These are phyloP conservation scores for Stagonosporopsis vannaccii DNA, from an alignment of 2,329 filamentous ascomycete species.

Conservation along the genomic window DNA sequence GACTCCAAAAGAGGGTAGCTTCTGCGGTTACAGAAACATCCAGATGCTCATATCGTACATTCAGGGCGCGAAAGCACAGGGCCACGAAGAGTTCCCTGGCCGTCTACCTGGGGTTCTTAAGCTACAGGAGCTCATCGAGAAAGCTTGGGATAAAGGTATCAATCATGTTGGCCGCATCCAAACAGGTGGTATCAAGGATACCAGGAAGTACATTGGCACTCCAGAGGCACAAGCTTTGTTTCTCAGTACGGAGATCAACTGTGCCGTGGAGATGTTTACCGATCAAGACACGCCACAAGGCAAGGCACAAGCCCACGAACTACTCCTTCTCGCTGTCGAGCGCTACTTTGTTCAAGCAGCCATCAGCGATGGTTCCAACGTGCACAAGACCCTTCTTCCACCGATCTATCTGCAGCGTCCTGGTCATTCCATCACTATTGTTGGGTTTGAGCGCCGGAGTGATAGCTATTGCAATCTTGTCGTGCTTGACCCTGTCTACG, in stretches of 20 bases:
- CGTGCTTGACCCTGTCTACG: conserved; percentile 88
- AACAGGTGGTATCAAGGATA: conserved; percentile 86
- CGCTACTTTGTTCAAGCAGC: conserved; percentile 71
- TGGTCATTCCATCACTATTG: conserved; percentile 89
- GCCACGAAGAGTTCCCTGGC: conserved; percentile 66
- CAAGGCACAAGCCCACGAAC: conserved; percentile 57
- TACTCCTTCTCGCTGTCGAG: conserved; percentile 73
- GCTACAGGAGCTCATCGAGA: conserved; percentile 86
- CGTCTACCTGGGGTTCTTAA: conserved; percentile 77
- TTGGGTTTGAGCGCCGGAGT: conserved; percentile 77
- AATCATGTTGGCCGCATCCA: conserved; percentile 77
- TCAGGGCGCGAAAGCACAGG: conserved; percentile 63
- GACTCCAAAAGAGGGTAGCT: conserved; percentile 80
- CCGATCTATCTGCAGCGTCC: conserved; percentile 92
- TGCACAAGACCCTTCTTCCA: conserved; percentile 75
- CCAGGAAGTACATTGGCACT: conserved; percentile 94
- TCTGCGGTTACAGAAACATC: conserved; percentile 95
- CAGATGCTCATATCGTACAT: conserved; percentile 89
- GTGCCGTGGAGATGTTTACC: conserved; percentile 61
- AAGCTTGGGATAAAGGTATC: conserved; percentile 85
- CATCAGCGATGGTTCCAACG: conserved; percentile 61
- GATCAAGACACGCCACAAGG: conserved; percentile 51
- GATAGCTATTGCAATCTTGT: conserved; percentile 74
- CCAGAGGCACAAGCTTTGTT: conserved; percentile 87
- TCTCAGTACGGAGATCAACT: conserved; percentile 68